A percentile compares a stretch with the other conserved stretches of the same genome.
These are phyloP conservation scores for Williopsis jadinii DNA, from an alignment of 1,139 yeast species.

Conservation along the genomic window DNA sequence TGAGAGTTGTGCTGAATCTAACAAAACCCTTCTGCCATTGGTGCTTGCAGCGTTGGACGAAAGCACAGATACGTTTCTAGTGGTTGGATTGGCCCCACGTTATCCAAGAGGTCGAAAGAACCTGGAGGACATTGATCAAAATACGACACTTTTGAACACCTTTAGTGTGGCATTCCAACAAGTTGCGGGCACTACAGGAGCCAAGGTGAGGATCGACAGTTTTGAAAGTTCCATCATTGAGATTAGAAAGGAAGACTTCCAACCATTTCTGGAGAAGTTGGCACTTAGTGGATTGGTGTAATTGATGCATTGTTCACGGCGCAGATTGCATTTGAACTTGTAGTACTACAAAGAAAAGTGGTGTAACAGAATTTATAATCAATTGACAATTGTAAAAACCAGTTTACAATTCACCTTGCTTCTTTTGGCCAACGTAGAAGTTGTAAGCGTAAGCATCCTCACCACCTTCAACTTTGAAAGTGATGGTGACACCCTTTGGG, in stretches of 20 bases:
- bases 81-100: conserved; percentile 84
- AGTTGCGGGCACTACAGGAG: conserved; percentile 75
- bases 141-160: conserved; percentile 50
- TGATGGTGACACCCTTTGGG: conserved; percentile 39
- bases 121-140: conserved; percentile 36
- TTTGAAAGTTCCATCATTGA: conserved; percentile 93
- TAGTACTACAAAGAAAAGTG: no score
- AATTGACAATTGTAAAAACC: not conserved
- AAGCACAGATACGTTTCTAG: conserved; percentile 71
- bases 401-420: conserved; percentile 11
- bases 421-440: conserved; percentile 41
- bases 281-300: conserved; percentile 42
- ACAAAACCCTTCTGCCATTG: conserved; percentile 62
- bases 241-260: conserved; percentile 77
- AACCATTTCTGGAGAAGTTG: conserved; percentile 79
- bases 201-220: conserved; percentile 85
- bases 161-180: conserved; percentile 90
- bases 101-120: conserved; percentile 49
- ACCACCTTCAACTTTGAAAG: conserved; percentile 41
- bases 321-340: no score
- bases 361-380: not conserved
- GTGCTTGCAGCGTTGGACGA: conserved; percentile 83
- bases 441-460: conserved; percentile 37
- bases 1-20: conserved; percentile 84
- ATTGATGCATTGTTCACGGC: conserved; percentile 1